A percentile compares a stretch with the other conserved stretches of the same genome.
Conservation (phyloP, 345 rosid genomes). For the Chamaenerion angustifolium region DNA sequence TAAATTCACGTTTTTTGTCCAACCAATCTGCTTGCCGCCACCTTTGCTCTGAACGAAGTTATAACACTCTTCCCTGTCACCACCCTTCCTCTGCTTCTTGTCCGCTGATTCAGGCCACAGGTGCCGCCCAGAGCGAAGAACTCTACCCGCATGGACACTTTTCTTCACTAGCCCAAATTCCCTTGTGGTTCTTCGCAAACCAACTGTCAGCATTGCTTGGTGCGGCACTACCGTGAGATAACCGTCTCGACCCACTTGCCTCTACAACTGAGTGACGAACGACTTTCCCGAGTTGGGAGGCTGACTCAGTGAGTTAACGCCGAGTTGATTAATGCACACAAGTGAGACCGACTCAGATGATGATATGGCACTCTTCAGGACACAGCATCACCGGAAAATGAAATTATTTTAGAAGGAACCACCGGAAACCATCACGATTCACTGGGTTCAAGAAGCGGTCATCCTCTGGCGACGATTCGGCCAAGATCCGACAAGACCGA, state of each 20-base stretch:
- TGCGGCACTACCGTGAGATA: slow-evolving; percentile 11
- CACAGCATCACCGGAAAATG: background rate
- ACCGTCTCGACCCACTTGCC: slow-evolving; percentile 8
- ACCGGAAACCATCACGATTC: too few relatives aligned
- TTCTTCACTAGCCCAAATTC: slow-evolving; percentile 60
- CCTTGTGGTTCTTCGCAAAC: slow-evolving; percentile 62
- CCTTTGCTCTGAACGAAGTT: slow-evolving; percentile 16
- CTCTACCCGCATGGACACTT: slow-evolving; percentile 63
- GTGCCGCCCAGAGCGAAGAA: slow-evolving; percentile 77
- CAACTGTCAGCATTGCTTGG: slow-evolving; percentile 78
- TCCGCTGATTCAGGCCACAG: slow-evolving; percentile 47
- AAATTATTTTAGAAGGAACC: too few relatives aligned
- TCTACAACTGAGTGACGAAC: background rate
- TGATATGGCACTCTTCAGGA: background rate
- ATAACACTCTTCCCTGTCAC: slow-evolving; percentile 38
- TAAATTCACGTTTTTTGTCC: slow-evolving; percentile 14
- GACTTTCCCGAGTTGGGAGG: background rate
- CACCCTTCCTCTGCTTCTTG: slow-evolving; percentile 31
- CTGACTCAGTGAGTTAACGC: background rate
- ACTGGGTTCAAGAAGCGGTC: too few relatives aligned
- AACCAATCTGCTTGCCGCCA: slow-evolving; percentile 23
- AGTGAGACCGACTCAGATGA: background rate
- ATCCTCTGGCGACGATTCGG: too few relatives aligned
- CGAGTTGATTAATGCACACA: slow-evolving; percentile 1
- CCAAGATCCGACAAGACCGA: background rate